Percentiles rank a stretch among this genome's conserved stretches.
Evolutionary conservation across 805 yeast genomes (phyloP).

Genomic region (Tetrapisispora pingtungensis): DNA sequence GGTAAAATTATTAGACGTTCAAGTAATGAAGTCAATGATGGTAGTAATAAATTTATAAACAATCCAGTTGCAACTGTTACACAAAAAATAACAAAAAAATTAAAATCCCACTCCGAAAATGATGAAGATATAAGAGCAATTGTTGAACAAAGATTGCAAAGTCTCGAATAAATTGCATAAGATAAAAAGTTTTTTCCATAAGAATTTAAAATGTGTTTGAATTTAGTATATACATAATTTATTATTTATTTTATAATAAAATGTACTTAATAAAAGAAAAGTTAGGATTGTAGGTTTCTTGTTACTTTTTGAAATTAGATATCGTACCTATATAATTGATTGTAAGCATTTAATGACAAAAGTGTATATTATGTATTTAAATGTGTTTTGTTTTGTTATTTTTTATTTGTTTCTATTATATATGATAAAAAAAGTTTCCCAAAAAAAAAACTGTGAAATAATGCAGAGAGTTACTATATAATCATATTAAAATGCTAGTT

Average conservation of each 20-base stretch:
- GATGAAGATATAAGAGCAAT: slow-evolving; percentile 46
- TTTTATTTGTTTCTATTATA: too few relatives aligned
- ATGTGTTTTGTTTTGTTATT: too few relatives aligned
- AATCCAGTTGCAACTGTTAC: not conserved
- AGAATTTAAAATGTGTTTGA: too few relatives aligned
- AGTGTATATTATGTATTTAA: not conserved
- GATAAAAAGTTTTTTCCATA: not conserved
- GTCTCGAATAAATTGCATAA: slow-evolving; percentile 22
- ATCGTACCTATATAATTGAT: too few relatives aligned
- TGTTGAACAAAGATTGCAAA: slow-evolving; percentile 39
- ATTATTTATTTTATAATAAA: too few relatives aligned
- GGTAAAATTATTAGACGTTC: slow-evolving; percentile 48
- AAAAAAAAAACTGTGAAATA: not conserved
- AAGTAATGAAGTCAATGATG: slow-evolving; percentile 9
- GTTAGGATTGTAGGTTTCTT: too few relatives aligned
- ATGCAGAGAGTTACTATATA: not conserved
- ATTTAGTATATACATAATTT: too few relatives aligned
- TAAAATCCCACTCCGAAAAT: slow-evolving; percentile 28
- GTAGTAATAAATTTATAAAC: not conserved
- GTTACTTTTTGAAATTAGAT: too few relatives aligned
- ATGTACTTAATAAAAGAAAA: too few relatives aligned
- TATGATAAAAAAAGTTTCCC: too few relatives aligned
- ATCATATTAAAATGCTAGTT: not conserved
- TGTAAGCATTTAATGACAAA: too few relatives aligned
- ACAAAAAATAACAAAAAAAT: slow-evolving; percentile 25